Evolutionary conservation across 2,329 filamentous ascomycete genomes (phyloP), one percentile per base, ranked within the genome.

Genomic region (Colletotrichum gigasporum): DNA sequence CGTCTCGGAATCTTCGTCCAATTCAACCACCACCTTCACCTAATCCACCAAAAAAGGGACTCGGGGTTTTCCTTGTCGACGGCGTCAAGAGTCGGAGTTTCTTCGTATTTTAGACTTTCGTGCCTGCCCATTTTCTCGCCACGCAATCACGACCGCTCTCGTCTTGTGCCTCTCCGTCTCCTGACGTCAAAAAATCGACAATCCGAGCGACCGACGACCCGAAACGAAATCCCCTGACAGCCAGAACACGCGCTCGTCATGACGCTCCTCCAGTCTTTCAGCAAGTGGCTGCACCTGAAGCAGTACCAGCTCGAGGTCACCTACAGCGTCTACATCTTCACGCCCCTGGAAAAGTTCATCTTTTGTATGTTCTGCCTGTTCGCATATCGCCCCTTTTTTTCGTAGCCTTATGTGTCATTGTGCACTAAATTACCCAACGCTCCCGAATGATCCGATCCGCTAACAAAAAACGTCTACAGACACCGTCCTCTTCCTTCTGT

Each of bases 301-400:
- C 90, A 94, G 77, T 97, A 98, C 84, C 96, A 98, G 83, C 94
- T 98, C 76, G 96, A 99, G 82, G 95, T 98, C 77, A 97, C 95
- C 11, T 96, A 96, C 79, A 91, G 92, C 66, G 87, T 98, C 24
- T 98, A 99, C 85, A 98, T 99, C 92, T 91, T 97, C 72, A 97
- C 94, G 35, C 91, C 94, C 1, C 94, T 91, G 54, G 96, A 99
- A 83, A 97, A 97, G 79, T 95, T 97, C 80, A 90, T 97, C 72
- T 97, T 98, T 81, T 98, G 96, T 98, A 86, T 62, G 93, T 79
- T 10, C 41, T 22, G n/a, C n/a, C n/a, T n/a, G n/a, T n/a, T n/a
- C n/a, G n/a, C n/a, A n/a, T n/a, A n/a, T n/a, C n/a, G 51, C 42
- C 55, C 55, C 11, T 30, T 20, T n/a, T 45, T 22, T 47, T 42